Percentiles rank a stretch among this genome's conserved stretches.
phyloP scores from a whole-genome alignment of 2,329 filamentous ascomycete genomes.

The Penicillium griseofulvum region DNA sequence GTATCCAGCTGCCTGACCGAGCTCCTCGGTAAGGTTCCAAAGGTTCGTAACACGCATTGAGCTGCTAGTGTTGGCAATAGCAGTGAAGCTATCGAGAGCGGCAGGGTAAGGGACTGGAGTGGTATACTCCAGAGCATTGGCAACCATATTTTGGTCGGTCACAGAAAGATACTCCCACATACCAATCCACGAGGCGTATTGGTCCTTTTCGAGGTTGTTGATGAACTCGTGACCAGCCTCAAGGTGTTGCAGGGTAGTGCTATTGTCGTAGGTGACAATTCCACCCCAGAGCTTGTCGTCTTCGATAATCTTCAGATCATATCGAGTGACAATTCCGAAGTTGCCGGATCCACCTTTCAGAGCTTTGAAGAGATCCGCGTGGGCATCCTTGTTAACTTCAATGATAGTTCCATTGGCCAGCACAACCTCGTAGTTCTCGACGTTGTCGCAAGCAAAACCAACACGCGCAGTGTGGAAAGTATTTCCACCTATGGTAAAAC shows the following conservation, averaged over 20 bases:
- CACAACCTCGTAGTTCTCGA: slow-evolving; percentile 54
- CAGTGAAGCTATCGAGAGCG: slow-evolving; percentile 11
- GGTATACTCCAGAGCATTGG: slow-evolving; percentile 10
- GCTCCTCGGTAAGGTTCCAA: slow-evolving; percentile 18
- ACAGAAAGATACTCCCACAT: background rate
- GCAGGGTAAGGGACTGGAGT: slow-evolving; percentile 12
- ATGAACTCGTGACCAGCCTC: slow-evolving; percentile 19
- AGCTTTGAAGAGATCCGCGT: slow-evolving; percentile 53
- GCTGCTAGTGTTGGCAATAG: slow-evolving; percentile 15
- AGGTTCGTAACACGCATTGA: slow-evolving; percentile 15
- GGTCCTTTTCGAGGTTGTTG: slow-evolving; percentile 20
- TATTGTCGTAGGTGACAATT: slow-evolving; percentile 12
- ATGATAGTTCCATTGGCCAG: slow-evolving; percentile 51
- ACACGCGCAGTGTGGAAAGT: slow-evolving; percentile 48
- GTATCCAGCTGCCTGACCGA: slow-evolving; percentile 17
- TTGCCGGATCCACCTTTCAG: slow-evolving; percentile 59
- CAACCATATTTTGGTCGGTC: background rate
- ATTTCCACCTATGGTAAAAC: slow-evolving; percentile 41
- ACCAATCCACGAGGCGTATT: slow-evolving; percentile 15
- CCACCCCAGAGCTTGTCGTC: slow-evolving; percentile 26
- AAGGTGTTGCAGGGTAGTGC: slow-evolving; percentile 19
- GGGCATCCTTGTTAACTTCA: slow-evolving; percentile 42
- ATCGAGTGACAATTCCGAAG: slow-evolving; percentile 45
- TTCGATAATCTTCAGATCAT: slow-evolving; percentile 22
- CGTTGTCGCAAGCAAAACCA: slow-evolving; percentile 53